A percentile compares a stretch with the other conserved stretches of the same genome.
These are phyloP conservation scores for Zygotorulaspora chibaensis DNA, from an alignment of 805 yeast species.

Conservation along the genomic window DNA sequence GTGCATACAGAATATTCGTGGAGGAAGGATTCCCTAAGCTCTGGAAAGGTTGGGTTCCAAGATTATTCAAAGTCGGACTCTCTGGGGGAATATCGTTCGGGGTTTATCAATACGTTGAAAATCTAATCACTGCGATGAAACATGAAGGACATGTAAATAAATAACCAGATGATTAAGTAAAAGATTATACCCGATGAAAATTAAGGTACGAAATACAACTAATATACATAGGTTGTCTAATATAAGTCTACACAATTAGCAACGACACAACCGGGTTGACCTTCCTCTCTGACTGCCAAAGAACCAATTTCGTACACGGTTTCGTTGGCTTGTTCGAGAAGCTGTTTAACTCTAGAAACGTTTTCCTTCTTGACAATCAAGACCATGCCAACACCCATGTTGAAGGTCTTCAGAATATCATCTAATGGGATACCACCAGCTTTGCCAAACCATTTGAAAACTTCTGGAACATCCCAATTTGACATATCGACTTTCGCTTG, in stretches of 20 bases:
- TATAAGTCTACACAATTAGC: slow-evolving; percentile 36
- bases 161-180: neutral
- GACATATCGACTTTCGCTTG: slow-evolving; percentile 77
- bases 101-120: slow-evolving; percentile 56
- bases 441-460: slow-evolving; percentile 90
- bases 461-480: slow-evolving; percentile 80
- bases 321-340: slow-evolving; percentile 66
- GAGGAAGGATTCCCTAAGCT: slow-evolving; percentile 44
- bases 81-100: slow-evolving; percentile 67
- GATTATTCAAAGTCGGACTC: slow-evolving; percentile 64
- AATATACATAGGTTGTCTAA: slow-evolving; percentile 10
- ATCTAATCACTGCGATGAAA: slow-evolving; percentile 23
- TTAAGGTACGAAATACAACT: neutral
- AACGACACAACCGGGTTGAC: slow-evolving; percentile 61
- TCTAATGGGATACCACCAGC: slow-evolving; percentile 84
- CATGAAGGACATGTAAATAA: slow-evolving; percentile 17
- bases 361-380: slow-evolving; percentile 70
- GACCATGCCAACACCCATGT: slow-evolving; percentile 97
- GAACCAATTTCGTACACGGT: slow-evolving; percentile 66
- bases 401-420: slow-evolving; percentile 87
- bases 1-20: slow-evolving; percentile 46
- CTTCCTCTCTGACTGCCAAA: slow-evolving; percentile 45
- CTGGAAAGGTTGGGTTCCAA: slow-evolving; percentile 60
- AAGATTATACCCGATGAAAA: neutral
- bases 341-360: slow-evolving; percentile 50